Conservation (phyloP, 2,329 filamentous ascomycete genomes). For the Penicillium sp. region DNA sequence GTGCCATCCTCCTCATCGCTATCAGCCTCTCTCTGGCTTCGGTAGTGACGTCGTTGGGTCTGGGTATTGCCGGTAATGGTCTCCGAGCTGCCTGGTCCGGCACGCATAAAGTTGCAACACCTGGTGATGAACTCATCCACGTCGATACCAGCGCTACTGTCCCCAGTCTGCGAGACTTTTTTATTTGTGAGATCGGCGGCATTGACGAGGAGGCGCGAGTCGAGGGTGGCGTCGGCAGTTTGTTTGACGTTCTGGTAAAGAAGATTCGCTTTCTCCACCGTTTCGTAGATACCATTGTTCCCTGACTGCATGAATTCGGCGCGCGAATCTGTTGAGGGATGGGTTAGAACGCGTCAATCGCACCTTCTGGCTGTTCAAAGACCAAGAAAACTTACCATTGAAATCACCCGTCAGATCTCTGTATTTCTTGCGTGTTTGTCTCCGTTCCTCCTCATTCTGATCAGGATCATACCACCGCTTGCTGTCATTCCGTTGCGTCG, state of each 20-base stretch:
- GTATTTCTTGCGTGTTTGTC: conserved; percentile 66
- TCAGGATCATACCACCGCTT: conserved; percentile 72
- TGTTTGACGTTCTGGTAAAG: conserved; percentile 72
- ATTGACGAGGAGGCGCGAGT: conserved; percentile 79
- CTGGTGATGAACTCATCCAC: conserved; percentile 90
- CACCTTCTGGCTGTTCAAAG: background rate
- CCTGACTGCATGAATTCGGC: conserved; percentile 68
- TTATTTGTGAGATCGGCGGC: conserved; percentile 78
- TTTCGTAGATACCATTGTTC: conserved; percentile 63
- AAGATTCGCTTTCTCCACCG: conserved; percentile 64
- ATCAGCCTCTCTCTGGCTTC: conserved; percentile 47
- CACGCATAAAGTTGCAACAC: conserved; percentile 82
- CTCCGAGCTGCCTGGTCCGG: conserved; percentile 57
- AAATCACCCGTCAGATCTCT: conserved; percentile 64
- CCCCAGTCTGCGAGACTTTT: conserved; percentile 72
- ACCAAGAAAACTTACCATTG: conserved; percentile 48
- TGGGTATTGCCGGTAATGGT: conserved; percentile 44
- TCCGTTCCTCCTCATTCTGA: conserved; percentile 71
- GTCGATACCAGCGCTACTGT: conserved; percentile 72
- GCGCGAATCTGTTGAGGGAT: conserved; percentile 56
- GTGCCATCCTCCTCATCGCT: conserved; percentile 59
- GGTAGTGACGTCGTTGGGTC: conserved; percentile 36
- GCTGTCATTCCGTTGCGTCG: conserved; percentile 36
- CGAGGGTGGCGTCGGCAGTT: conserved; percentile 85
- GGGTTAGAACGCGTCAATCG: background rate